Evolutionary conservation across 78 protist species (phyloP).

Genomic region (Chrysochromulina tobinii): DNA sequence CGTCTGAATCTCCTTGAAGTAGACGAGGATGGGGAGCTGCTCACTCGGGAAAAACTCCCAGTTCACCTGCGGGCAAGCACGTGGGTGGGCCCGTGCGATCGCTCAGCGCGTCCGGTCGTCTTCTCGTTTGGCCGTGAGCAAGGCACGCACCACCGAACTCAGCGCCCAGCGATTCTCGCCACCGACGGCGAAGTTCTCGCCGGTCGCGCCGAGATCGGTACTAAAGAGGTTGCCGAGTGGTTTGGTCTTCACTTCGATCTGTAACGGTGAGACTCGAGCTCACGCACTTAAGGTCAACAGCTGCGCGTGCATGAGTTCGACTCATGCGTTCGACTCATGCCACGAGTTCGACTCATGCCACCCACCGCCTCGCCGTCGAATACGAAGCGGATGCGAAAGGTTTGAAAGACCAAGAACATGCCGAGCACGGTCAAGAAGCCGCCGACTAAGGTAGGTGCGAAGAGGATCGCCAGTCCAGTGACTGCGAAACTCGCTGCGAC

Average conservation of each 20-base stretch:
- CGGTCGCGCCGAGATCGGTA: neutral
- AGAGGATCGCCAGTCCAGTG: neutral
- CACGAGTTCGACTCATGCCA: neutral
- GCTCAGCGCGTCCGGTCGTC: no score
- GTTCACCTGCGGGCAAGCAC: neutral
- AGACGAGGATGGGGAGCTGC: slow-evolving; percentile 39
- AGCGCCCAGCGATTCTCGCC: slow-evolving; percentile 40
- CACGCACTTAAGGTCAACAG: neutral
- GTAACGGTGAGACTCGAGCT: neutral
- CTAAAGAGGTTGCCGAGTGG: neutral
- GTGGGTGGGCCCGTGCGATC: no score
- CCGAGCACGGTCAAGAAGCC: neutral
- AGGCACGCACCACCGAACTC: neutral
- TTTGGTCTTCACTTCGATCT: neutral
- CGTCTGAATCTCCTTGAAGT: slow-evolving; percentile 45
- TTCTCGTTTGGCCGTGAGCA: no score
- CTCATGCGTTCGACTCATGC: neutral
- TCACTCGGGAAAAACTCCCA: slow-evolving; percentile 26
- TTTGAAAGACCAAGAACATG: slow-evolving; percentile 14
- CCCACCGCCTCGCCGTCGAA: slow-evolving; percentile 42
- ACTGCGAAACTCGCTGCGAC: neutral
- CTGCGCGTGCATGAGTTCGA: no score
- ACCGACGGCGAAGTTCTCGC: slow-evolving; percentile 44
- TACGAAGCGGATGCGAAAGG: slow-evolving; percentile 6
- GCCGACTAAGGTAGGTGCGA: neutral